Conservation (phyloP, 1,284 basidiomycete species). For the Microbotryum intermedium region DNA sequence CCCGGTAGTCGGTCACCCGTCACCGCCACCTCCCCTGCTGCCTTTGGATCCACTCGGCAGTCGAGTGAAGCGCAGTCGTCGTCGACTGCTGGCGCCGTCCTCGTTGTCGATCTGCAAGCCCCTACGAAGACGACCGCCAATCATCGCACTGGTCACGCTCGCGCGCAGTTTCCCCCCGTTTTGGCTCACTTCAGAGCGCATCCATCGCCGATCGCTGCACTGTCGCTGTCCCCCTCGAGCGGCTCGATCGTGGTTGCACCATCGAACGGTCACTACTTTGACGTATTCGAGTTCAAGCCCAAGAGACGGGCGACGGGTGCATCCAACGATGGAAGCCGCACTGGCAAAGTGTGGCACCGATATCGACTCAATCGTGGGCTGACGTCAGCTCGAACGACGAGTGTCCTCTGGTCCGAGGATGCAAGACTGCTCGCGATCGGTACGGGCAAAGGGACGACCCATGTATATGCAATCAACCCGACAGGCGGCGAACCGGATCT, state of each 20-base stretch:
- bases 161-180: neutral
- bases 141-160: neutral
- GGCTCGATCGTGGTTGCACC: conserved; percentile 52
- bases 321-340: conserved; percentile 13
- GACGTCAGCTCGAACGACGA: conserved; percentile 57
- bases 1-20: neutral
- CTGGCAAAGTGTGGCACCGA: conserved; percentile 50
- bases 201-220: conserved; percentile 45
- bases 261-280: conserved; percentile 54
- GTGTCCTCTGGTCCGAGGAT: conserved; percentile 53
- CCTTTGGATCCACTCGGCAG: neutral
- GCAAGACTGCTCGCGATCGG: conserved; percentile 63
- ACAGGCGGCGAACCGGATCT: conserved; percentile 54
- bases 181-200: conserved; percentile 30
- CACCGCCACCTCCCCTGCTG: neutral
- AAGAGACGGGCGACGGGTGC: conserved; percentile 11
- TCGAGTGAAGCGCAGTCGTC: neutral
- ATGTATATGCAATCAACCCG: conserved; percentile 64
- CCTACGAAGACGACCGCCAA: neutral
- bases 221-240: conserved; percentile 56
- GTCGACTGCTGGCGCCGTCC: conserved; percentile 12
- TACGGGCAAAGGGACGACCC: conserved; percentile 45
- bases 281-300: conserved; percentile 48
- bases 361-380: conserved; percentile 63
- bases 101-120: conserved; percentile 11